Conservation (phyloP, 805 yeast species). For the Wickerhamiella brachini region DNA sequence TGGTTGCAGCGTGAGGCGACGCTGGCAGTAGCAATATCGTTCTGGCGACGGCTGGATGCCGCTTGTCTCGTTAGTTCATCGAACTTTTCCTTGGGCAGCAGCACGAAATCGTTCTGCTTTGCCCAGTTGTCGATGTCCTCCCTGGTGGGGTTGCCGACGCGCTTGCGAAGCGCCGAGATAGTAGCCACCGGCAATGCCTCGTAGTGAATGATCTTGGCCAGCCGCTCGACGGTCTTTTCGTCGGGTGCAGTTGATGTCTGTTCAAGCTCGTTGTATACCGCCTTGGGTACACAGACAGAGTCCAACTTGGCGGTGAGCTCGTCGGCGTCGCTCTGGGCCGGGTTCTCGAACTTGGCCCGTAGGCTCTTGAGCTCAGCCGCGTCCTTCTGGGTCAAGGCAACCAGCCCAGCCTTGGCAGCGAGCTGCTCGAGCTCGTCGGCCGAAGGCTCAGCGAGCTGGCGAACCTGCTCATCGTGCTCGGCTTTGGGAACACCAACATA, state of each 20-base stretch:
- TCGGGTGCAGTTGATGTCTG: neutral
- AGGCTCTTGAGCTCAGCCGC: neutral
- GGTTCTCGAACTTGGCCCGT: neutral
- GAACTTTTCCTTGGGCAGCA: slow-evolving; percentile 5
- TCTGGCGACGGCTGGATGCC: slow-evolving; percentile 1
- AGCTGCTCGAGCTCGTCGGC: slow-evolving; percentile 13
- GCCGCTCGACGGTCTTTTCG: slow-evolving; percentile 8
- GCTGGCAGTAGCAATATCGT: slow-evolving; percentile 7
- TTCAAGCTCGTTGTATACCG: neutral
- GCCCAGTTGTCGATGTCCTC: slow-evolving; percentile 14
- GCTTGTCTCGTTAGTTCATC: slow-evolving; percentile 3
- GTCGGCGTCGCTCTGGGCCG: neutral
- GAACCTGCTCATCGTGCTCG: neutral
- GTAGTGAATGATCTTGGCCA: slow-evolving; percentile 20
- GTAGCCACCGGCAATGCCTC: slow-evolving; percentile 16
- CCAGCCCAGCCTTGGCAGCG: slow-evolving; percentile 21
- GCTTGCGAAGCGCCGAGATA: neutral
- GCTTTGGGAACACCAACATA: neutral
- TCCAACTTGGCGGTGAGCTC: neutral
- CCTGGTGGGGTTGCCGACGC: neutral
- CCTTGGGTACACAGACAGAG: neutral
- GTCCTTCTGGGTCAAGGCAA: slow-evolving; percentile 2
- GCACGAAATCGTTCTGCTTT: neutral
- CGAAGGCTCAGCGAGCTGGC: neutral
- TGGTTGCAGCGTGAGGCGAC: slow-evolving; percentile 22